A percentile compares a stretch with the other conserved stretches of the same genome.
Conservation (phyloP, 192 early-diverging fungal genomes). For the Coemansia sp. region DNA sequence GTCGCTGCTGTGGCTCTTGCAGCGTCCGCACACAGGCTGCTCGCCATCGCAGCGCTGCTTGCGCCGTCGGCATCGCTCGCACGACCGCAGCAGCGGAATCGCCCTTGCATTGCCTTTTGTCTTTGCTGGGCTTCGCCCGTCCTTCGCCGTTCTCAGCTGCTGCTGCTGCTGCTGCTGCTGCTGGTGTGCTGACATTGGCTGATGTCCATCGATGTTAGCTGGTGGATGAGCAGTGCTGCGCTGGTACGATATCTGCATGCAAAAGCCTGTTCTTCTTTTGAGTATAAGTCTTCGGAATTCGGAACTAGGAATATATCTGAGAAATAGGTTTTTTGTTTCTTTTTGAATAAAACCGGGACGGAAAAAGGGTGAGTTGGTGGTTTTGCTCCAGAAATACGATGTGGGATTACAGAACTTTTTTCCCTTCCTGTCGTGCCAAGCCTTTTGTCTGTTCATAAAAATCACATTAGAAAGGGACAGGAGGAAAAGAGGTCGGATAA, state of each 20-base stretch:
- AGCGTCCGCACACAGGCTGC: conserved; percentile 41
- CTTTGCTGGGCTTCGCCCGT: too few species aligned
- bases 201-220: background rate
- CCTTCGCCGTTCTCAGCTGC: too few species aligned
- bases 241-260: conserved; percentile 8
- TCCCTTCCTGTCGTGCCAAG: too few species aligned
- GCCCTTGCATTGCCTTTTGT: background rate
- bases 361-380: too few species aligned
- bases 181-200: background rate
- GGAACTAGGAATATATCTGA: background rate
- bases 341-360: too few species aligned
- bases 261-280: background rate
- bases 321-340: too few species aligned
- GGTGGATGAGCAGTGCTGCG: conserved; percentile 2
- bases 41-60: conserved; percentile 54
- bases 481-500: too few species aligned
- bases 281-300: background rate
- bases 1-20: conserved; percentile 28
- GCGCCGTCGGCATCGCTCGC: conserved; percentile 47
- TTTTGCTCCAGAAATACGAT: too few species aligned
- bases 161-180: background rate
- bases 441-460: too few species aligned
- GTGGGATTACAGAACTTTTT: too few species aligned
- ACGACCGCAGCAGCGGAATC: conserved; percentile 48
- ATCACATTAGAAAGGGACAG: too few species aligned